Percentiles rank a stretch among this genome's conserved stretches.
Evolutionary conservation across 176 grass and related monocot species (phyloP).

Genomic region (Puccinellia tenuiflora): DNA sequence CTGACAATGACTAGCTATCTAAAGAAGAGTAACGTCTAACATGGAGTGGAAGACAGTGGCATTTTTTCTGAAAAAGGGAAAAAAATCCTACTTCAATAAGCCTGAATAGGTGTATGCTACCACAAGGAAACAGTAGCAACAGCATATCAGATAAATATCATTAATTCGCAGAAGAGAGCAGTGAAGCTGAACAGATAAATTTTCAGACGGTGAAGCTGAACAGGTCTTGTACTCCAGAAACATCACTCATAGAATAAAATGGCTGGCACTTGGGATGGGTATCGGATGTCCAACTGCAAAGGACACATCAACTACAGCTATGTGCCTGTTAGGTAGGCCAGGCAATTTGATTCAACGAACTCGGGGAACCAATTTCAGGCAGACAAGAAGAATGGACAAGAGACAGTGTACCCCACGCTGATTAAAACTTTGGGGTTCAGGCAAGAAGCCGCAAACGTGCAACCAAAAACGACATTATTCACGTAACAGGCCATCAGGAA

Average conservation of each 20-base stretch:
- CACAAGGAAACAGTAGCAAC: not conserved
- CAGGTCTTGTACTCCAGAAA: not conserved
- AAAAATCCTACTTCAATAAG: not conserved
- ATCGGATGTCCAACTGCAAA: conserved; percentile 30
- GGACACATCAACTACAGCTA: conserved; percentile 23
- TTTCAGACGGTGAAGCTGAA: not conserved
- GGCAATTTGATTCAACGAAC: conserved; percentile 14
- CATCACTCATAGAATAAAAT: not conserved
- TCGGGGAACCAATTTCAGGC: not conserved
- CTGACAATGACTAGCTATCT: conserved; percentile 8
- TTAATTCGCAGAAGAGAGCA: too few relatives aligned
- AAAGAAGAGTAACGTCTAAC: not conserved
- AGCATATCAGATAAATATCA: not conserved
- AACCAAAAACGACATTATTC: conserved; percentile 33
- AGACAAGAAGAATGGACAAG: conserved; percentile 36
- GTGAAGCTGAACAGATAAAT: too few relatives aligned
- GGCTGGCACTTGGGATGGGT: conserved; percentile 22
- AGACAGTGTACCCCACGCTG: conserved; percentile 12
- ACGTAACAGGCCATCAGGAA: not conserved
- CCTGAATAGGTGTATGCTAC: not conserved
- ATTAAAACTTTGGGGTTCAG: conserved; percentile 22
- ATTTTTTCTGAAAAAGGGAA: not conserved
- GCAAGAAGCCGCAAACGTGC: conserved; percentile 20
- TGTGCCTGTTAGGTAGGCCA: conserved; percentile 16
- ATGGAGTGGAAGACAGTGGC: conserved; percentile 9